Evolutionary conservation across 352 stramenopile genomes (phyloP).

Genomic region (Pythium monospermum): DNA sequence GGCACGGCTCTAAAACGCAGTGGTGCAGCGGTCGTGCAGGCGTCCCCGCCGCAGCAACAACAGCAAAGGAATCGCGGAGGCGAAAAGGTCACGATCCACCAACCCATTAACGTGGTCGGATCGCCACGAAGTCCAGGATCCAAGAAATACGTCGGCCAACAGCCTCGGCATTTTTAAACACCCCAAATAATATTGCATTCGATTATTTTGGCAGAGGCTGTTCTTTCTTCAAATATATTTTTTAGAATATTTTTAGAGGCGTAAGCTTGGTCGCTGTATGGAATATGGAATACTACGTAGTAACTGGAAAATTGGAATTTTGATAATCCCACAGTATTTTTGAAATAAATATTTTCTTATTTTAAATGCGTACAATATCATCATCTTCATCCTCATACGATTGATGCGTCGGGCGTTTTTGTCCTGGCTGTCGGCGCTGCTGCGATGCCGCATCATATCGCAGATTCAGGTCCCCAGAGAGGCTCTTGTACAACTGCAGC

Average conservation of each 20-base stretch:
- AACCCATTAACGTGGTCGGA: constrained; percentile 3
- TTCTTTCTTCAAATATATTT: no score
- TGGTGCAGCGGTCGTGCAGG: constrained; percentile 12
- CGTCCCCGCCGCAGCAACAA: not conserved
- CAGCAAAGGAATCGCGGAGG: not conserved
- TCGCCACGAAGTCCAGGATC: not conserved
- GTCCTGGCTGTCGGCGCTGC: constrained; percentile 19
- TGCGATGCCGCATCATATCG: constrained; percentile 27
- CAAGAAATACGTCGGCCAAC: constrained; percentile 5
- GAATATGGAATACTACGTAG: no score
- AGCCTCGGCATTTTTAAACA: constrained; percentile 9
- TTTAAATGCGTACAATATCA: constrained; percentile 20
- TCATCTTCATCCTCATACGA: constrained; percentile 17
- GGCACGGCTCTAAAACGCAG: constrained; percentile 5
- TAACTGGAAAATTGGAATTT: no score
- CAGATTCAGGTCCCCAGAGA: constrained; percentile 30
- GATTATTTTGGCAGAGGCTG: no score
- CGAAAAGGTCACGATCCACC: constrained; percentile 19
- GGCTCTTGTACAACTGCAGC: constrained; percentile 25
- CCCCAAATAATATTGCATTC: no score
- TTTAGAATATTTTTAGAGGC: no score
- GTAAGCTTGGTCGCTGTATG: no score
- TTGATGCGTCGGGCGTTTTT: constrained; percentile 7
- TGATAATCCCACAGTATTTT: no score
- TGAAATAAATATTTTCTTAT: no score